Evolutionary conservation across 2,329 filamentous ascomycete genomes (phyloP).

Genomic region (Trichoderma afroharzianum): DNA sequence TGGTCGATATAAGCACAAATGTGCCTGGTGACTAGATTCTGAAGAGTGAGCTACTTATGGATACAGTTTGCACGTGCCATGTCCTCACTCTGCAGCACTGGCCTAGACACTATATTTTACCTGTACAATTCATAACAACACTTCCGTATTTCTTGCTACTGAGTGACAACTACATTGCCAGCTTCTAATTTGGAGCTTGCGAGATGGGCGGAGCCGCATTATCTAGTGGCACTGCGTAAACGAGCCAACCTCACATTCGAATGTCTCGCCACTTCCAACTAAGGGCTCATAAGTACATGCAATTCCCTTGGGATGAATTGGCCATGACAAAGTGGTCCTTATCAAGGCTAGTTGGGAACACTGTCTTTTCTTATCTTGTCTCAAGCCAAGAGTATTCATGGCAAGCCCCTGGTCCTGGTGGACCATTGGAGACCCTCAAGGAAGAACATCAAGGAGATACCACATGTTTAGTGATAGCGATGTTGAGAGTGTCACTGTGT

Average conservation of each 20-base stretch:
- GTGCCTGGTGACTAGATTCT: background rate
- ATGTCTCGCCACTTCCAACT: background rate
- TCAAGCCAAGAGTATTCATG: background rate
- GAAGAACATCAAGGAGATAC: background rate
- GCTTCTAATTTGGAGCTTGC: background rate
- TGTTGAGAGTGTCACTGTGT: background rate
- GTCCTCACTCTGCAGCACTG: background rate
- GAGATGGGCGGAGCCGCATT: background rate
- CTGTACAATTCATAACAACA: background rate
- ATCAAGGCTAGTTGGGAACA: background rate
- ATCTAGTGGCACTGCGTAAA: background rate
- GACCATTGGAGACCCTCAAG: background rate
- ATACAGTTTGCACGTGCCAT: background rate
- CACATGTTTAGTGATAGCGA: background rate
- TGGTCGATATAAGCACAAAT: background rate
- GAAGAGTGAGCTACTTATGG: background rate
- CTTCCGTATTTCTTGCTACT: background rate
- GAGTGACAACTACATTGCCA: background rate
- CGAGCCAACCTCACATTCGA: background rate
- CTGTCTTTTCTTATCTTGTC: background rate
- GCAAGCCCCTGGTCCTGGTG: background rate
- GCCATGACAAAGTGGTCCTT: background rate
- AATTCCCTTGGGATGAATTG: background rate
- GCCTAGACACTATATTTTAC: background rate
- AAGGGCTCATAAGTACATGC: background rate